A percentile compares a stretch with the other conserved stretches of the same genome.
phyloP scores from a whole-genome alignment of 1,139 yeast species.

The Pichia norvegensis region DNA sequence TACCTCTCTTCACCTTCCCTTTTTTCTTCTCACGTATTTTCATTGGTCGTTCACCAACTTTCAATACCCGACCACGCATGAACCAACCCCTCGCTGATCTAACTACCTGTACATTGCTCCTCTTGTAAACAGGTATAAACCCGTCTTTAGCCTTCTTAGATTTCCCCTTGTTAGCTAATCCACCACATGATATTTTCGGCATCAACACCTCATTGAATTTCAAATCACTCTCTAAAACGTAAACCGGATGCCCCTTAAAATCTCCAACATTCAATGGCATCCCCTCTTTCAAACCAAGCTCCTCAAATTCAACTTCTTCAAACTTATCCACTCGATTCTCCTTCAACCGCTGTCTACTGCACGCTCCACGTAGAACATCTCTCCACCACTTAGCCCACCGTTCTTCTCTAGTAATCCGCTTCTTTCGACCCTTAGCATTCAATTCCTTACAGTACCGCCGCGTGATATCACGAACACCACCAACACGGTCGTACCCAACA shows the following conservation, averaged over 20 bases:
- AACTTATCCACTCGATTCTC: slow-evolving; percentile 49
- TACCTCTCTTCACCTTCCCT: slow-evolving; percentile 9
- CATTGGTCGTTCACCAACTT: slow-evolving; percentile 60
- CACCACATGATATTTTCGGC: slow-evolving; percentile 72
- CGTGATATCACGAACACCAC: slow-evolving; percentile 74
- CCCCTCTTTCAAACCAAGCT: slow-evolving; percentile 67
- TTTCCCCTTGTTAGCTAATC: slow-evolving; percentile 39
- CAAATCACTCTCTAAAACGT: slow-evolving; percentile 69
- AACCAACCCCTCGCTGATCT: slow-evolving; percentile 84
- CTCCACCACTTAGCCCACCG: slow-evolving; percentile 62
- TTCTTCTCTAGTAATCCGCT: slow-evolving; percentile 55
- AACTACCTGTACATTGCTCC: slow-evolving; percentile 56
- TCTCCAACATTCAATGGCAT: slow-evolving; percentile 81
- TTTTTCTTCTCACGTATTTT: slow-evolving; percentile 30
- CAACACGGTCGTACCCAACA: slow-evolving; percentile 61
- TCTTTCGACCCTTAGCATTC: slow-evolving; percentile 69
- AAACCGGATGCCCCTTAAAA: slow-evolving; percentile 83
- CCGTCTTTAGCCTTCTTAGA: slow-evolving; percentile 30
- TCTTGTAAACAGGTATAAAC: slow-evolving; percentile 52
- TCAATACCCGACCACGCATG: slow-evolving; percentile 67
- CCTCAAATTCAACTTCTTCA: slow-evolving; percentile 64
- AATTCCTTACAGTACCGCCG: slow-evolving; percentile 65
- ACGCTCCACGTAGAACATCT: slow-evolving; percentile 32
- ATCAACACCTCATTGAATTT: slow-evolving; percentile 62
- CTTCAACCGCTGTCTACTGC: slow-evolving; percentile 27